phyloP scores from a whole-genome alignment of 345 rosid genomes.

The Arabidopsis thaliana region DNA sequence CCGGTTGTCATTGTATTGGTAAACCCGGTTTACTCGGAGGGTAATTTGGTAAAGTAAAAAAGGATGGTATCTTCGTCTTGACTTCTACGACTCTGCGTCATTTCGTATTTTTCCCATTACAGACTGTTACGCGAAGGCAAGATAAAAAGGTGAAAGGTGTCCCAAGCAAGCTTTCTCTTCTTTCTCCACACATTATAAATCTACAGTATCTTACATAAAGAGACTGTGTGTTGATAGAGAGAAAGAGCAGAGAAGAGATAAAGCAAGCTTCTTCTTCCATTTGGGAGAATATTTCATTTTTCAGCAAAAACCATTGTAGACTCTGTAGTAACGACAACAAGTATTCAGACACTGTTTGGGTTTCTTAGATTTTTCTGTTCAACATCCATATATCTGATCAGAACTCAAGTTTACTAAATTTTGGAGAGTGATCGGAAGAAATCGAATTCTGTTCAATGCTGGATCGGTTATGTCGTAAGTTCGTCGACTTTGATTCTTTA shows the following conservation, averaged over 20 bases:
- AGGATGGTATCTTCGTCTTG: constrained; percentile 32
- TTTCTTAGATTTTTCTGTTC: background rate
- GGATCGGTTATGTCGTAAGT: constrained; percentile 30
- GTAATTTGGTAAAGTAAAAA: constrained; percentile 12
- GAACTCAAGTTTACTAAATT: background rate
- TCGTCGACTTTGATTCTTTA: background rate
- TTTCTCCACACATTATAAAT: constrained; percentile 19
- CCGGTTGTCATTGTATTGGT: background rate
- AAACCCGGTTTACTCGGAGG: background rate
- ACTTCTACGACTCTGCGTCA: constrained; percentile 18
- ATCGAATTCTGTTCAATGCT: constrained; percentile 22
- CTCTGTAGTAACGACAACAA: constrained; percentile 14
- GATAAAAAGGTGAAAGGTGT: constrained; percentile 28
- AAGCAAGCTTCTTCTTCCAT: constrained; percentile 22
- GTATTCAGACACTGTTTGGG: constrained; percentile 22
- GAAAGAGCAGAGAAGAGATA: background rate
- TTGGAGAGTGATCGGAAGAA: background rate
- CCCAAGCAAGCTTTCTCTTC: constrained; percentile 28
- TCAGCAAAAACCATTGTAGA: constrained; percentile 5
- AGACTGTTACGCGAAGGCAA: constrained; percentile 42
- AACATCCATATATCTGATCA: background rate
- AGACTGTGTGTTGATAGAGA: constrained; percentile 19
- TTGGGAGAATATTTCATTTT: background rate
- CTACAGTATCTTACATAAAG: constrained; percentile 5
- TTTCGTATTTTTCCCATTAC: constrained; percentile 30